Evolutionary conservation across 1,284 basidiomycete species (phyloP).

Genomic region (Stygiomarasmius scandens): DNA sequence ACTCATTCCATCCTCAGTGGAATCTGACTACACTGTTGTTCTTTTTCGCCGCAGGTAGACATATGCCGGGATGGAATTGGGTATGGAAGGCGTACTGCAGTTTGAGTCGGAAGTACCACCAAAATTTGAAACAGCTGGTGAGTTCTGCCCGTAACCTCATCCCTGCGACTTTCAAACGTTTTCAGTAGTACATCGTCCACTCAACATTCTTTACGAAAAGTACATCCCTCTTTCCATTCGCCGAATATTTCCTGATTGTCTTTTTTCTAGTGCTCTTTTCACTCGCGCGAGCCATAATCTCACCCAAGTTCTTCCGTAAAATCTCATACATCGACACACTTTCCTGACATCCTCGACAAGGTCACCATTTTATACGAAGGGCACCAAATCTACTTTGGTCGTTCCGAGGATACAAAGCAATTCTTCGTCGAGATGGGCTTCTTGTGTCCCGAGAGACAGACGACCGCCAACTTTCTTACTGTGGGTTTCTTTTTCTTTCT

Average conservation of each 20-base stretch:
- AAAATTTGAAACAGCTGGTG: slow-evolving; percentile 83
- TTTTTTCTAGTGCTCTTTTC: background rate
- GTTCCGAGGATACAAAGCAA: slow-evolving; percentile 48
- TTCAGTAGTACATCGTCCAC: slow-evolving; percentile 75
- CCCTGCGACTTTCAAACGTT: background rate
- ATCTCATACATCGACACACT: slow-evolving; percentile 75
- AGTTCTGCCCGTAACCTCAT: slow-evolving; percentile 26
- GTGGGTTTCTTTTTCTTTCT: slow-evolving; percentile 1
- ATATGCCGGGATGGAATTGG: slow-evolving; percentile 86
- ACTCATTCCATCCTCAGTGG: slow-evolving; percentile 50
- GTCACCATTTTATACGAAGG: slow-evolving; percentile 48
- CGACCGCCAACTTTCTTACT: slow-evolving; percentile 70
- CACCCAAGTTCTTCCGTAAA: slow-evolving; percentile 85
- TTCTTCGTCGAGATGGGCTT: slow-evolving; percentile 77
- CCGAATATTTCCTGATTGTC: too few relatives aligned
- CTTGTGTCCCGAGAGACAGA: slow-evolving; percentile 57
- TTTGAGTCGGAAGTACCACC: slow-evolving; percentile 81
- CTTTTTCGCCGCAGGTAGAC: slow-evolving; percentile 76
- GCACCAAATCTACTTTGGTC: too few relatives aligned
- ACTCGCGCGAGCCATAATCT: slow-evolving; percentile 34
- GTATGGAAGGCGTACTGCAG: slow-evolving; percentile 87
- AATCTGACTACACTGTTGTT: slow-evolving; percentile 86
- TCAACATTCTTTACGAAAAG: slow-evolving; percentile 88
- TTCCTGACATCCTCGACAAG: slow-evolving; percentile 50
- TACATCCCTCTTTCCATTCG: slow-evolving; percentile 33